A percentile compares a stretch with the other conserved stretches of the same genome.
phyloP scores from a whole-genome alignment of 2,329 filamentous ascomycete species.

The Truncatella angustata region DNA sequence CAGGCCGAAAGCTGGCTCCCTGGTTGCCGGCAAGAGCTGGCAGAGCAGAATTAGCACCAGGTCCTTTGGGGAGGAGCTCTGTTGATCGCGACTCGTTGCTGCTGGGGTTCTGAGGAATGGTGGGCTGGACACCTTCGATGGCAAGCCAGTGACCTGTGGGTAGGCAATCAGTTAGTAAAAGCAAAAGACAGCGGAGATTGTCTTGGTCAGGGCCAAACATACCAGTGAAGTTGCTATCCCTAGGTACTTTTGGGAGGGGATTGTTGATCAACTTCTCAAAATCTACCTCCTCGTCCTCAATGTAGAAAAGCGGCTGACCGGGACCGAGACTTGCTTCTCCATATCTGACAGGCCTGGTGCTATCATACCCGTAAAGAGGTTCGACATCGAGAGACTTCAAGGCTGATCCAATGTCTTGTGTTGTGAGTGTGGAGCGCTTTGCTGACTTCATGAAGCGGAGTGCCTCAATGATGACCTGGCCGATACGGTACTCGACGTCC shows the following conservation, averaged over 20 bases:
- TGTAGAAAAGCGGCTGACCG: constrained; percentile 92
- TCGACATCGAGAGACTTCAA: constrained; percentile 87
- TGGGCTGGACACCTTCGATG: constrained; percentile 94
- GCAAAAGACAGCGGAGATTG: no score
- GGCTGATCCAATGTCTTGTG: constrained; percentile 85
- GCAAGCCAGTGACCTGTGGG: constrained; percentile 87
- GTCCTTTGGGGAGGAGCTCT: constrained; percentile 86
- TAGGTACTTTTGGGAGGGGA: constrained; percentile 87
- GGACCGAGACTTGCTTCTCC: constrained; percentile 92
- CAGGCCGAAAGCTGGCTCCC: constrained; percentile 78
- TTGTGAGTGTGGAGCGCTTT: constrained; percentile 81
- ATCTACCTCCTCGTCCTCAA: constrained; percentile 97
- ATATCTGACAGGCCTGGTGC: constrained; percentile 82
- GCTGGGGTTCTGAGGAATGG: constrained; percentile 94
- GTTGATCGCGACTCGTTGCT: constrained; percentile 78
- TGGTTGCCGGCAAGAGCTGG: constrained; percentile 82
- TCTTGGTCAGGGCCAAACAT: no score
- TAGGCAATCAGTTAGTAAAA: constrained; percentile 17
- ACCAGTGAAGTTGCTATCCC: constrained; percentile 92
- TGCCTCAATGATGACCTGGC: constrained; percentile 89
- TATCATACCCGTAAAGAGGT: constrained; percentile 94
- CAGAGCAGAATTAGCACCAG: constrained; percentile 81
- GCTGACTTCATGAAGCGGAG: constrained; percentile 94
- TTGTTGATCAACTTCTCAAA: constrained; percentile 99
- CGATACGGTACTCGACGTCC: constrained; percentile 93